Percentiles rank a stretch among this genome's conserved stretches.
Conservation (phyloP, 768 basidiomycete species). For the Cystofilobasidium bisporidii region DNA sequence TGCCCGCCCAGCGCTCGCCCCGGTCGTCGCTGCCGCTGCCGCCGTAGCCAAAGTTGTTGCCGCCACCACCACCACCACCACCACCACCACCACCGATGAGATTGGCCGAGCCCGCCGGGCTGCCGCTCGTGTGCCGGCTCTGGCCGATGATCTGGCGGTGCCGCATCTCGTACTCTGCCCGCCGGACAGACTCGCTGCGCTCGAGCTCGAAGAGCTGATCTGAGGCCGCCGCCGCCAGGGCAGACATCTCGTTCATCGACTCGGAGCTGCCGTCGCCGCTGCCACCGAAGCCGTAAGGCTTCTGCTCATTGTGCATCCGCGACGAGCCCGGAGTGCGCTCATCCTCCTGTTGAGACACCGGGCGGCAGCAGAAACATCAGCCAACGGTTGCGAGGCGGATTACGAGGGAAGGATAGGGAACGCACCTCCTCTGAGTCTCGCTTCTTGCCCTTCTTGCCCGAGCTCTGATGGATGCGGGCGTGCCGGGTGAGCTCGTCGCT, state of each 20-base stretch:
- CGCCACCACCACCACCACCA: not conserved
- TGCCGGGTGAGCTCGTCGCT: constrained; percentile 98
- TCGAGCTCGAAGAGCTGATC: constrained; percentile 85
- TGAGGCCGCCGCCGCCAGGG: constrained; percentile 55
- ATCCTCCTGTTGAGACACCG: constrained; percentile 2
- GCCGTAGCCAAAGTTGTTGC: not conserved
- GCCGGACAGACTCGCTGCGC: constrained; percentile 66
- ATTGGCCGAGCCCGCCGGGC: not conserved
- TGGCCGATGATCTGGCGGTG: constrained; percentile 51
- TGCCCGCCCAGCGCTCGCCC: constrained; percentile 31
- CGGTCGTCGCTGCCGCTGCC: not conserved
- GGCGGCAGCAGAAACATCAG: not conserved
- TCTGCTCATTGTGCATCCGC: not conserved
- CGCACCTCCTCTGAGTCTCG: constrained; percentile 52
- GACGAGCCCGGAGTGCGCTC: not conserved
- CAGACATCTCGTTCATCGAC: constrained; percentile 40
- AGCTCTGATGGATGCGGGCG: constrained; percentile 68
- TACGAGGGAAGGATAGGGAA: constrained; percentile 16
- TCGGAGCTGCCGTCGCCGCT: constrained; percentile 32
- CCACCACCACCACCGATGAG: too few species aligned
- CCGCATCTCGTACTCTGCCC: constrained; percentile 75
- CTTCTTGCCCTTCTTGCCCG: constrained; percentile 33
- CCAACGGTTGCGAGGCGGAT: not conserved
- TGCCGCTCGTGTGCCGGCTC: constrained; percentile 39
- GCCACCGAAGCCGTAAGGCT: constrained; percentile 20